Conservation (phyloP, 2,329 filamentous ascomycete genomes). For the Pyricularia grisea region DNA sequence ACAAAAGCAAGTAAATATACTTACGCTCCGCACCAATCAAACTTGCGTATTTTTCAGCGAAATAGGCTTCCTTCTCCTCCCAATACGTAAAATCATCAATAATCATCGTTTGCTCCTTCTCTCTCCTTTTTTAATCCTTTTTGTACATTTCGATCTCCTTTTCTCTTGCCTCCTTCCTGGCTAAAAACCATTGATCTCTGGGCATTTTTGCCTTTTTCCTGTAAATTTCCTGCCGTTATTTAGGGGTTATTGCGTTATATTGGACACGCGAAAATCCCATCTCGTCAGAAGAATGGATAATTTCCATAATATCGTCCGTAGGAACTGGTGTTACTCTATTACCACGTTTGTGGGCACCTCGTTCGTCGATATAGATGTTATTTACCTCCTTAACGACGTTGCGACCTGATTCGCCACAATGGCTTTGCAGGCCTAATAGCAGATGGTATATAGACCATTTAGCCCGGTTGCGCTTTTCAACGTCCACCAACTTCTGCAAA, state of each 20-base stretch:
- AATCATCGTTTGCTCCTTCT: neutral
- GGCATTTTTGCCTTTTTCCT: neutral
- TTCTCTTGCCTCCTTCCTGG: neutral
- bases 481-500: neutral
- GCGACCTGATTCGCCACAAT: neutral
- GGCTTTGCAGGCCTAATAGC: neutral
- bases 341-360: neutral
- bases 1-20: neutral
- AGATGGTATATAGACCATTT: neutral
- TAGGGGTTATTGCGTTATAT: neutral
- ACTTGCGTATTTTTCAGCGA: neutral
- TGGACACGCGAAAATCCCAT: conserved; percentile 1
- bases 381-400: neutral
- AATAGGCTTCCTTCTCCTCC: neutral
- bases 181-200: neutral
- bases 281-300: neutral
- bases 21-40: neutral
- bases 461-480: neutral
- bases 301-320: neutral
- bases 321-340: neutral
- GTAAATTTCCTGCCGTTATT: neutral
- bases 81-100: neutral
- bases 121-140: neutral
- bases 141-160: neutral
- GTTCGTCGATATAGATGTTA: neutral